Evolutionary conservation across 306 rosid species (phyloP).

Genomic region (Trichosanthes cucumerina): DNA sequence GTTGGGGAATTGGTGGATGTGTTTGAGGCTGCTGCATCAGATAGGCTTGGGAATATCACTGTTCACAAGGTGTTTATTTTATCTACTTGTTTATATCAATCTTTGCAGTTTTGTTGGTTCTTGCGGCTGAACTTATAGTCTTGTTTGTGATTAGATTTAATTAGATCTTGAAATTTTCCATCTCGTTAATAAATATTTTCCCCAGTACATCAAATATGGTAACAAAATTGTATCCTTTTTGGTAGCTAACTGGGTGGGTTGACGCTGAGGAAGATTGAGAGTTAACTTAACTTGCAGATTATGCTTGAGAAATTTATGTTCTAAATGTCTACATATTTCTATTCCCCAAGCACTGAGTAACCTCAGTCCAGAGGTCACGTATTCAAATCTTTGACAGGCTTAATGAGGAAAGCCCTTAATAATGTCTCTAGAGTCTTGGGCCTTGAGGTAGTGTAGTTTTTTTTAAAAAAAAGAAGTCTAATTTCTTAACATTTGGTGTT

Average conservation of each 20-base stretch:
- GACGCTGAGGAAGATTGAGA: not conserved
- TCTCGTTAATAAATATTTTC: not conserved
- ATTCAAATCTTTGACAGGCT: too few species aligned
- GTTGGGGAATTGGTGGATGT: constrained; percentile 71
- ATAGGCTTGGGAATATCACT: constrained; percentile 68
- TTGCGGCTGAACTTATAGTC: not conserved
- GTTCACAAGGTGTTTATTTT: constrained; percentile 56
- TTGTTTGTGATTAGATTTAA: not conserved
- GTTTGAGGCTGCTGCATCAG: constrained; percentile 77
- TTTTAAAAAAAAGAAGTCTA: too few species aligned
- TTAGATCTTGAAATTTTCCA: not conserved
- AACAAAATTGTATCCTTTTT: not conserved
- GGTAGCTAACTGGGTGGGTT: not conserved
- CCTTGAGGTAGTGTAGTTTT: too few species aligned
- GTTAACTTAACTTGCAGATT: too few species aligned
- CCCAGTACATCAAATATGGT: too few species aligned
- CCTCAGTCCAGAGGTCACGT: too few species aligned
- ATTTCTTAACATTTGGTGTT: not conserved
- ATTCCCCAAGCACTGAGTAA: too few species aligned
- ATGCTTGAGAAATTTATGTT: not conserved
- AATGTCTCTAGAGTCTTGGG: too few species aligned
- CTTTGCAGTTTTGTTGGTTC: not conserved
- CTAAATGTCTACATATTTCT: not conserved
- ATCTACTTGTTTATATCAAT: not conserved
- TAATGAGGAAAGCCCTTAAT: too few species aligned